Base-by-base conservation (phyloP, 1,139 yeast genomes). In the Meyerozyma carpophila region DNA sequence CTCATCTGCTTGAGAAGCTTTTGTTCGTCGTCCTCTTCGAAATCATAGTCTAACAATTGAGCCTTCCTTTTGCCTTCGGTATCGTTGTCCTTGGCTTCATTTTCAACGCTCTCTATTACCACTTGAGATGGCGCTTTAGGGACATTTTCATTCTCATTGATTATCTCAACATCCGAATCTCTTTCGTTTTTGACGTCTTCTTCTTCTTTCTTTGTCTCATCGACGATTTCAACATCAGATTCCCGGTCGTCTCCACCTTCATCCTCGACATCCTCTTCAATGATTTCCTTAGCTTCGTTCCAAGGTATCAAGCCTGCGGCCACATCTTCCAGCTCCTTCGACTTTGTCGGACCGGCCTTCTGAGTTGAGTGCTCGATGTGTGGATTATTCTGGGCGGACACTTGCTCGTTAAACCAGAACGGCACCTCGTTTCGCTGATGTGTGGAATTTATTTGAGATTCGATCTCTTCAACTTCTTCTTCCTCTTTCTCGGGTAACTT, bases 21-120 rank as follows among this genome's bases (percentile, higher is more conserved):
- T 27, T 79, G 81, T 45, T 88, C 95, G 46, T 91, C 96, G 28
- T 81, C 83, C 45, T 86, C 90, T 24, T 82, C 85, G 58, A 80
- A 87, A 47, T 79, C 85, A 52, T 82, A 84, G 46, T 82, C 85
- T 6, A 76, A 51, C 3, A 59, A 50, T 11, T 55, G 59, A 7
- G 62, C 59, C 43, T 51, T 27, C 13, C 29, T 53, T 41, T 60
- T 50, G 16, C 16, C 25, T 13, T 39, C 39, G 13, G 13, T 5
- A n/a, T 27, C 13, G 5, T 27, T 2, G 10, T 32, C 11, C 16
- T 31, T 37, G 25, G 37, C 29, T 5, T 43, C 43, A 4, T 14
- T 42, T 6, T 21, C 41, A 13, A 20, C 29, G 8, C 5, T 44
- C 47, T 7, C 46, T 53, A 3, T 50, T 50, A 26, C 47, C 50